Percentiles rank a stretch among this genome's conserved stretches.
phyloP scores from a whole-genome alignment of 352 stramenopile genomes.

The Elongisporangium senticosum region DNA sequence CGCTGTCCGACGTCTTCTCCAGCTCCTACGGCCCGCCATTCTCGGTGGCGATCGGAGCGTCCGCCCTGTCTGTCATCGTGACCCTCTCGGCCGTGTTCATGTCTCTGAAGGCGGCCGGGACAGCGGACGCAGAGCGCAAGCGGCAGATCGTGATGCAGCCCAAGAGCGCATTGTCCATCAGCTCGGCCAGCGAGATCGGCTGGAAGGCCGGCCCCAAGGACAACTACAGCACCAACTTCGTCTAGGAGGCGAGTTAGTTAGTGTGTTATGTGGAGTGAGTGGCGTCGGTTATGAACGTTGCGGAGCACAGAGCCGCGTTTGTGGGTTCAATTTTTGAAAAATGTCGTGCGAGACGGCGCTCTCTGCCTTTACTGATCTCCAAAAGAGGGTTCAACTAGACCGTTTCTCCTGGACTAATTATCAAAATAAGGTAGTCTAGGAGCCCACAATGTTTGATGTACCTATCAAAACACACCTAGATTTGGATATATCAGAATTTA shows the following conservation, averaged over 20 bases:
- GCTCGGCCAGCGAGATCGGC: conserved; percentile 9
- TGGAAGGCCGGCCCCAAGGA: conserved; percentile 11
- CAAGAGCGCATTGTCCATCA: conserved; percentile 16
- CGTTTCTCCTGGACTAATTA: neutral
- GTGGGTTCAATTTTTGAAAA: neutral
- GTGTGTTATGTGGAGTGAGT: neutral
- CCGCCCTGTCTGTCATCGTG: conserved; percentile 22
- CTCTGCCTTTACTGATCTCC: neutral
- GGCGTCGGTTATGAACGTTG: neutral
- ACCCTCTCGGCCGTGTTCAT: conserved; percentile 26
- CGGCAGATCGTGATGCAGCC: conserved; percentile 13
- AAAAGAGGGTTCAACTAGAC: neutral
- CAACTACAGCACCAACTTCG: conserved; percentile 25
- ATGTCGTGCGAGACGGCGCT: neutral
- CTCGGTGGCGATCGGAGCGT: conserved; percentile 19
- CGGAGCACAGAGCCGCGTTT: neutral
- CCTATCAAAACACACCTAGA: no score
- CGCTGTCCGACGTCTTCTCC: conserved; percentile 5
- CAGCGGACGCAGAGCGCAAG: conserved; percentile 10
- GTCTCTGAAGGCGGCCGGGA: conserved; percentile 16
- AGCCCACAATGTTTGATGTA: no score
- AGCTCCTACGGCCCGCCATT: conserved; percentile 47
- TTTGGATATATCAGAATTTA: neutral
- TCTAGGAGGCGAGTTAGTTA: conserved; percentile 8
- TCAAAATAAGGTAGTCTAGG: neutral